Percentiles rank a stretch among this genome's conserved stretches.
Evolutionary conservation across 2,329 filamentous ascomycete genomes (phyloP).

Genomic region (Pyrenochaeta sp.): DNA sequence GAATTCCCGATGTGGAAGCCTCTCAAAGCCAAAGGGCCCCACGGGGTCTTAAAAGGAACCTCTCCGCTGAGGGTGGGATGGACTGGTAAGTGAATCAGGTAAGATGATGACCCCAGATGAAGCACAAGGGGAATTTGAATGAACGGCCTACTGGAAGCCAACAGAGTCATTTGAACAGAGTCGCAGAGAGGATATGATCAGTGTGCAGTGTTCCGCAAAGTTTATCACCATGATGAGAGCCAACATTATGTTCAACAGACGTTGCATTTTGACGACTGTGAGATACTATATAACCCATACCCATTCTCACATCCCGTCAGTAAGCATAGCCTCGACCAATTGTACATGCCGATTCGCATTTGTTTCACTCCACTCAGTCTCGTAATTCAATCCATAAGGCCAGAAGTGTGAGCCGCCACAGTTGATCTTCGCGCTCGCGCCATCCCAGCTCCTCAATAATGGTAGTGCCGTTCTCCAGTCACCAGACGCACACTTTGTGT

Average conservation of each 20-base stretch:
- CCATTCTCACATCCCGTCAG: slow-evolving; percentile 36
- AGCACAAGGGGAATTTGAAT: slow-evolving; percentile 15
- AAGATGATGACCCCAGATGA: slow-evolving; percentile 3
- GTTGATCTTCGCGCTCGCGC: slow-evolving; percentile 38
- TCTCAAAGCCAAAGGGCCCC: slow-evolving; percentile 73
- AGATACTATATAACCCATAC: too few species aligned
- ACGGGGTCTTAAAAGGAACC: slow-evolving; percentile 67
- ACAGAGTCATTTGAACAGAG: slow-evolving; percentile 25
- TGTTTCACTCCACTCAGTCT: slow-evolving; percentile 46
- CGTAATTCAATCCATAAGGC: slow-evolving; percentile 48
- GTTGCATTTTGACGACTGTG: too few species aligned
- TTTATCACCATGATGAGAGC: too few species aligned
- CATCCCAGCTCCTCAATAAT: slow-evolving; percentile 42
- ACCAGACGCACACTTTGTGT: slow-evolving; percentile 37
- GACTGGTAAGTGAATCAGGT: slow-evolving; percentile 17
- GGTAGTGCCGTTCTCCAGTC: slow-evolving; percentile 46
- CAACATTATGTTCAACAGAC: too few species aligned
- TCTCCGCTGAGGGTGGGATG: slow-evolving; percentile 19
- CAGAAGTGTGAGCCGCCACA: slow-evolving; percentile 45
- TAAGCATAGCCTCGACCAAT: slow-evolving; percentile 44
- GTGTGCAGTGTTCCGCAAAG: too few species aligned
- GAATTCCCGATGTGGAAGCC: slow-evolving; percentile 79
- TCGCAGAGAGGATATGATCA: slow-evolving; percentile 23
- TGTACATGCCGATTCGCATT: slow-evolving; percentile 46
- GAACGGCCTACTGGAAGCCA: slow-evolving; percentile 21